These are phyloP conservation scores for Colletotrichum trifolii DNA, from an alignment of 2,329 filamentous ascomycete species.

Conservation along the genomic window DNA sequence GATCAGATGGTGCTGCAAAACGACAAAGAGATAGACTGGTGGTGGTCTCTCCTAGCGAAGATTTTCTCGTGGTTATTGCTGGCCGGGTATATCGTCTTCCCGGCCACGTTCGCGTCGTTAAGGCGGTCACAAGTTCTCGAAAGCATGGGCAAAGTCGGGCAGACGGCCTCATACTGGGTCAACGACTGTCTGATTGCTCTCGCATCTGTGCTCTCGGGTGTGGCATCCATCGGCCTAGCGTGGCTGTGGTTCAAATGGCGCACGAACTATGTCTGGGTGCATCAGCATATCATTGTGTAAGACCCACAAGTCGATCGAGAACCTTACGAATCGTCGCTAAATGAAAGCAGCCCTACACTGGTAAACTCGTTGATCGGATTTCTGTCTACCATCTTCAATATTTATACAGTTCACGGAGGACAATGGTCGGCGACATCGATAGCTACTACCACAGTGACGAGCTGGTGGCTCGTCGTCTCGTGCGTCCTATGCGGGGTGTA, in stretches of 20 bases:
- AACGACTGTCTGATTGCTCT: constrained; percentile 20
- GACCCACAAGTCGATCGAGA: background rate
- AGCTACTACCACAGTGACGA: background rate
- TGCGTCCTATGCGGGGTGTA: background rate
- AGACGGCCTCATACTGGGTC: background rate
- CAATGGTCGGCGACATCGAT: constrained; percentile 5
- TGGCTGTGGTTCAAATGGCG: constrained; percentile 9
- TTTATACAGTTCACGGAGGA: constrained; percentile 13
- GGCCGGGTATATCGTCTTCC: too few species aligned
- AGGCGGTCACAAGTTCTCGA: constrained; percentile 3
- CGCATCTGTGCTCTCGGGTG: constrained; percentile 3
- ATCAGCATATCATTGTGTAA: constrained; percentile 12
- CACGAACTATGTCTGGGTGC: constrained; percentile 2
- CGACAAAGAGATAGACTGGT: too few species aligned
- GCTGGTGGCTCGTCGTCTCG: constrained; percentile 14
- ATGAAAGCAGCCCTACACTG: background rate
- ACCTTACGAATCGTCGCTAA: background rate
- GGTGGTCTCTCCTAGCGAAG: too few species aligned
- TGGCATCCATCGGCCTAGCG: constrained; percentile 13
- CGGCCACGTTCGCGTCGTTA: too few species aligned
- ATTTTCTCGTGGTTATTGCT: too few species aligned
- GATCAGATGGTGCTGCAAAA: too few species aligned
- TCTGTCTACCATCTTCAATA: constrained; percentile 12
- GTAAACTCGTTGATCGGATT: constrained; percentile 19
- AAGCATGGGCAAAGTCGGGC: constrained; percentile 2